Percentiles rank a stretch among this genome's conserved stretches.
Conservation (phyloP, 106 monocot genomes). For the Allium cepa region DNA sequence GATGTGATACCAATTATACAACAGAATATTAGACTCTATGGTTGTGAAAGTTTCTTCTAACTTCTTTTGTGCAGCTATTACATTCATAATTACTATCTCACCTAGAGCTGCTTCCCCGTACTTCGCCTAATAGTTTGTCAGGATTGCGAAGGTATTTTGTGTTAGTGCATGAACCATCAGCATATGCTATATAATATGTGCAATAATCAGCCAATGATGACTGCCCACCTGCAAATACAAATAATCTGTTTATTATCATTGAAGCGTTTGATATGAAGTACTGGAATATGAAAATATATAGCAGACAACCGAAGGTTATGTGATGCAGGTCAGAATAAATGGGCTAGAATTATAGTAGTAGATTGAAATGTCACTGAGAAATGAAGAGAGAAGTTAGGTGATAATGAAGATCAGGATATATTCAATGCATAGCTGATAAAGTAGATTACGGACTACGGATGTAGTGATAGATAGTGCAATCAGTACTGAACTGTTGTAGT, state of each 20-base stretch:
- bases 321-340: too few relatives aligned
- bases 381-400: too few relatives aligned
- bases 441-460: too few relatives aligned
- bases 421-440: too few relatives aligned
- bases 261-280: too few relatives aligned
- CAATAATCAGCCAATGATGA: conserved; percentile 99
- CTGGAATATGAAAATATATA: neutral
- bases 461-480: too few relatives aligned
- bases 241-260: neutral
- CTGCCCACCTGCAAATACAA: conserved; percentile 69
- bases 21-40: neutral
- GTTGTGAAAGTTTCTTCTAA: too few relatives aligned
- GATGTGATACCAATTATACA: neutral
- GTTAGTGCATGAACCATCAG: conserved; percentile 99
- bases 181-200: conserved; percentile 97
- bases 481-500: too few relatives aligned
- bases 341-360: too few relatives aligned
- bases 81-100: conserved; percentile 15
- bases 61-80: too few relatives aligned
- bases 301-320: neutral
- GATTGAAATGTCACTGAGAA: too few relatives aligned
- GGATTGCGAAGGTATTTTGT: conserved; percentile 81
- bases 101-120: conserved; percentile 93
- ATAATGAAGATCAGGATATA: too few relatives aligned
- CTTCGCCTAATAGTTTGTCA: conserved; percentile 95